Percentiles rank a stretch among this genome's conserved stretches.
phyloP scores from a whole-genome alignment of 2,329 filamentous ascomycete species.

The Fusarium neocosmosporiellum region DNA sequence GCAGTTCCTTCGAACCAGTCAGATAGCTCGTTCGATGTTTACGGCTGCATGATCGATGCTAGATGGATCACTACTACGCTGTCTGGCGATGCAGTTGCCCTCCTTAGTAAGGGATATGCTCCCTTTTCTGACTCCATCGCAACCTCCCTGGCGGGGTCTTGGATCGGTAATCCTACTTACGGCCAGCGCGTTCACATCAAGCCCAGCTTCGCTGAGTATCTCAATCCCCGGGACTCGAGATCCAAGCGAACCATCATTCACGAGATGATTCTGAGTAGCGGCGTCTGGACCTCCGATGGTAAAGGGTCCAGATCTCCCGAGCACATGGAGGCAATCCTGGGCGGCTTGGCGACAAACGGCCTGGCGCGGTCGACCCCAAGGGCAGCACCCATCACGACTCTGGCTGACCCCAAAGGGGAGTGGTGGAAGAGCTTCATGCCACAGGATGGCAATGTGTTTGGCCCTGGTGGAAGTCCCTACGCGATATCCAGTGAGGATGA shows the following conservation, averaged over 20 bases:
- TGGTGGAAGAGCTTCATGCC: constrained; percentile 40
- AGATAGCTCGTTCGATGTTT: constrained; percentile 16
- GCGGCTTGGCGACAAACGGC: constrained; percentile 20
- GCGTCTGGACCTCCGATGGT: constrained; percentile 19
- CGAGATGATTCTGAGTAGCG: constrained; percentile 32
- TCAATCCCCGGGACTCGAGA: constrained; percentile 19
- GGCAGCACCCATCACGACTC: constrained; percentile 7
- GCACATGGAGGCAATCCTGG: constrained; percentile 31
- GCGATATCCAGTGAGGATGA: constrained; percentile 15
- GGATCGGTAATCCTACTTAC: constrained; percentile 25
- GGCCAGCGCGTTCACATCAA: constrained; percentile 26
- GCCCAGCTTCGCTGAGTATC: constrained; percentile 28
- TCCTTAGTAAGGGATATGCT: constrained; percentile 26
- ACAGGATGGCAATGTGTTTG: constrained; percentile 24
- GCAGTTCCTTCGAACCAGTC: constrained; percentile 16
- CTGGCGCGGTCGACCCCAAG: constrained; percentile 23
- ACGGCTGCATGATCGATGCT: constrained; percentile 36
- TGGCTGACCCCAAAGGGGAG: constrained; percentile 14
- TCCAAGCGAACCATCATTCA: constrained; percentile 24
- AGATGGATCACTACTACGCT: constrained; percentile 27
- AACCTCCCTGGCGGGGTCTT: constrained; percentile 23
- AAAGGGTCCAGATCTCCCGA: constrained; percentile 17
- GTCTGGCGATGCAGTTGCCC: constrained; percentile 26
- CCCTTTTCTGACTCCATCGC: constrained; percentile 28
- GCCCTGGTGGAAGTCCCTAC: constrained; percentile 28